Base-by-base conservation (phyloP, 1,284 basidiomycete genomes). In the Sporisorium graminicola region DNA sequence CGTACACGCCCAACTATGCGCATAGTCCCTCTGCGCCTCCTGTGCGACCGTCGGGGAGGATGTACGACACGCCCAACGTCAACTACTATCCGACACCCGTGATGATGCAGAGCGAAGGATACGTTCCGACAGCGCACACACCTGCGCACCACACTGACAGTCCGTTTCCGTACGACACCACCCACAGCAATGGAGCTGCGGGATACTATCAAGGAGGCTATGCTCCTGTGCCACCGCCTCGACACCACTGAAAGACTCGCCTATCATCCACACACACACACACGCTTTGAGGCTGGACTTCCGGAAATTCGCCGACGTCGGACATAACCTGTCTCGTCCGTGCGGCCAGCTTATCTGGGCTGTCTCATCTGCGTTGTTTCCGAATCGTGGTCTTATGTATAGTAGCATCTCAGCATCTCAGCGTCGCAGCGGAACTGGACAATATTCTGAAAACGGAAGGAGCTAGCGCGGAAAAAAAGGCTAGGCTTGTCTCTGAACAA, bases 51-150 rank as follows among this genome's bases (percentile, higher is more conserved):
- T 71, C 62, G 16, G 68, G 62, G 24, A 58, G 68, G 51, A 57
- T 71, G 58, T 71, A 71, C 54, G 62, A 71, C 24, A 71, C 68
- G 29, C 68, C 68, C 6, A 71, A 71, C 54, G 62, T 65, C 57
- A 71, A 65, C 50, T 71, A 71, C 22, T 71, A 71, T 24, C 58
- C 68, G 10, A 71, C 68, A 14, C 68, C 62, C 8, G 54, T 58
- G 35, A 57, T 71, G 58, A 7, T 42, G 44, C 62, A 65, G 40
- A 61, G 31, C 58, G 49, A 47, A 18, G 40, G 37, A 8, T 35
- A 56, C 18, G 14, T 16, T 46, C 26, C 53, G 2, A 22, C 5
- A 5, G 26, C 55, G 8, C 24, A 13, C 13, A 26, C 55, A 4
- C 26, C 14, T 13, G n/a, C 18, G n/a, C 44, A 24, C 26, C 50